Evolutionary conservation across 495 filamentous ascomycete genomes (phyloP), one percentile per base, ranked within the genome.

Genomic region (Tuber indicum): DNA sequence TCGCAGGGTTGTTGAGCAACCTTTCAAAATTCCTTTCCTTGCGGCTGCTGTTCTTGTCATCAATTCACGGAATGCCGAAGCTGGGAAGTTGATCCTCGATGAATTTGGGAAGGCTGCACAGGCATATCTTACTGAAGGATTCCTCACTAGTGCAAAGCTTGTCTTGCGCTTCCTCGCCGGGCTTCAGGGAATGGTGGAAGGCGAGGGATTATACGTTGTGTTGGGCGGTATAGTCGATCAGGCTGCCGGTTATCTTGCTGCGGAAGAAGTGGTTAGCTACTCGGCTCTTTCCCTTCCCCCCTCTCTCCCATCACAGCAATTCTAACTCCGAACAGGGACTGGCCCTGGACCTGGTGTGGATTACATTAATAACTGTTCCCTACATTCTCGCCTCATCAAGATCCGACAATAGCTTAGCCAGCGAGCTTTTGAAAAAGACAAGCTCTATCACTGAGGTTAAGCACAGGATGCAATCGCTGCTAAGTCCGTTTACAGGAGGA

Each of bases 21-120:
- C 96, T 0, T 91, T 99, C 85, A 98, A 98, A 86, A 95, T 94
- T 73, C 96, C 96, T 2, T 98, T 97, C 84, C 87, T 96, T 73
- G 94, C 94, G 43, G 92, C 91, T 41, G 90, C 94, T 5, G 87
- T 94, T 43, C 87, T 97, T 72, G 88, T 92, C 70, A 87, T 89
- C 75, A 96, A 98, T 85, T 87, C 88, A 47, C 85, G 91, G 76
- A 93, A 92, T 75, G 69, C 75, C 17, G 82, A 82, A 62, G 79
- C 76, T 32, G 75, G 77, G 70, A 87, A 90, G 36, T 92, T 95
- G 77, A 86, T 96, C 49, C 88, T 90, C 43, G 86, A 87, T 62
- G 89, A 94, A 71, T 83, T 95, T 46, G 86, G 84, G 49, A 90
- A 89, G 81, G 87, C 90, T 69, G 88, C 87, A 6, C 91, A 95